Conservation (phyloP, 2,329 filamentous ascomycete genomes). For the Orbilia javanica region DNA sequence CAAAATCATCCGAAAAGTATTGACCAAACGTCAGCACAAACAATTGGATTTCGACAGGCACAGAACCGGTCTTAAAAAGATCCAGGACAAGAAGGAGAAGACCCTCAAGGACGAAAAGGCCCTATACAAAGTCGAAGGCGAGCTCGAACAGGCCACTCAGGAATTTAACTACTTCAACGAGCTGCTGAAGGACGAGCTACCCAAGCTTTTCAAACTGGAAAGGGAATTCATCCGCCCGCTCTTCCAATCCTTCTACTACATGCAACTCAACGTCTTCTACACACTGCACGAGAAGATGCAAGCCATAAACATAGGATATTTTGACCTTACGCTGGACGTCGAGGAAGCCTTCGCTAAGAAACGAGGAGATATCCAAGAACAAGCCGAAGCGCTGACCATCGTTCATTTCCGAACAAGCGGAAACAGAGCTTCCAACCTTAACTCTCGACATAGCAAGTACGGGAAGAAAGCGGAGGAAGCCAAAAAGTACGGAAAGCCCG, state of each 20-base stretch:
- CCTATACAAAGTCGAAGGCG: slow-evolving; percentile 92
- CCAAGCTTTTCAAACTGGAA: slow-evolving; percentile 89
- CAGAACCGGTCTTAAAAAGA: slow-evolving; percentile 84
- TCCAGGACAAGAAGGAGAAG: slow-evolving; percentile 98
- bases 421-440: slow-evolving; percentile 67
- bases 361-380: slow-evolving; percentile 86
- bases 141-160: slow-evolving; percentile 89
- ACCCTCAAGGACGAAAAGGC: slow-evolving; percentile 97
- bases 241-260: slow-evolving; percentile 99
- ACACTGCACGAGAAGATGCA: slow-evolving; percentile 99
- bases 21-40: slow-evolving; percentile 93
- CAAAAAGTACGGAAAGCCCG: slow-evolving; percentile 62
- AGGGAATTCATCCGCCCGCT: slow-evolving; percentile 94
- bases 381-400: slow-evolving; percentile 84
- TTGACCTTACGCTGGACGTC: slow-evolving; percentile 89
- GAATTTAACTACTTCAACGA: slow-evolving; percentile 99
- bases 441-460: slow-evolving; percentile 68
- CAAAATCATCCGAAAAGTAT: slow-evolving; percentile 91
- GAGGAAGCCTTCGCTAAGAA: slow-evolving; percentile 92
- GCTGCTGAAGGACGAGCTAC: slow-evolving; percentile 93
- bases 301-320: slow-evolving; percentile 95
- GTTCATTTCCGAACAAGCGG: slow-evolving; percentile 92
- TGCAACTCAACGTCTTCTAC: slow-evolving; percentile 99
- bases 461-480: slow-evolving; percentile 63
- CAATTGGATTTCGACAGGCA: slow-evolving; percentile 95